phyloP scores from a whole-genome alignment of 2,329 filamentous ascomycete genomes.

The Apiospora hydei region DNA sequence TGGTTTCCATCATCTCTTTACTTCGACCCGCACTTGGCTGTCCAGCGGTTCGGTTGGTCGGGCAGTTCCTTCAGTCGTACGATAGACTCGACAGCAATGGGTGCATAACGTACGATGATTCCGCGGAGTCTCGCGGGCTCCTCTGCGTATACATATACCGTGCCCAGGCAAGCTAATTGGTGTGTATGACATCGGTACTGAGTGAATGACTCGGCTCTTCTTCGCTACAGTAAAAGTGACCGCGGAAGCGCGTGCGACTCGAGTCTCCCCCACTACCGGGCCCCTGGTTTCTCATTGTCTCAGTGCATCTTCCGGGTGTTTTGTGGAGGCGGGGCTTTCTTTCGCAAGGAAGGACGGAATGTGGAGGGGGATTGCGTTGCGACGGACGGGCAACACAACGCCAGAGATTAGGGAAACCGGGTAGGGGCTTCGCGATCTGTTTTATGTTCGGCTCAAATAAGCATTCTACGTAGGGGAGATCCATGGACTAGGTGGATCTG shows the following conservation, averaged over 20 bases:
- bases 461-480: neutral
- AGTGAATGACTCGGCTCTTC: neutral
- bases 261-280: neutral
- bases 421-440: neutral
- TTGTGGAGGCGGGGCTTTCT: conserved; percentile 5
- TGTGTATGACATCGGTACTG: neutral
- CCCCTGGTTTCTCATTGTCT: neutral
- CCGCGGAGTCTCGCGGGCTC: conserved; percentile 8
- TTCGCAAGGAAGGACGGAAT: neutral
- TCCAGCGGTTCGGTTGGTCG: neutral
- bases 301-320: neutral
- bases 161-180: neutral
- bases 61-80: neutral
- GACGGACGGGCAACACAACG: neutral
- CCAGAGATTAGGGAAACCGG: neutral
- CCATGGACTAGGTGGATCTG: neutral
- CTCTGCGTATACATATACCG: neutral
- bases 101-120: neutral
- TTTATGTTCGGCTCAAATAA: neutral
- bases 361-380: neutral
- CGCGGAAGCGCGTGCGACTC: neutral
- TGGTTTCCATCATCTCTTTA: neutral
- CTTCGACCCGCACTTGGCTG: neutral
- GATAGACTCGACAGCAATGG: neutral
- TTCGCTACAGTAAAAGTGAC: neutral